These are phyloP conservation scores for Ampelocalamus luodianensis DNA, from an alignment of 176 grass and related monocot species.

Conservation along the genomic window DNA sequence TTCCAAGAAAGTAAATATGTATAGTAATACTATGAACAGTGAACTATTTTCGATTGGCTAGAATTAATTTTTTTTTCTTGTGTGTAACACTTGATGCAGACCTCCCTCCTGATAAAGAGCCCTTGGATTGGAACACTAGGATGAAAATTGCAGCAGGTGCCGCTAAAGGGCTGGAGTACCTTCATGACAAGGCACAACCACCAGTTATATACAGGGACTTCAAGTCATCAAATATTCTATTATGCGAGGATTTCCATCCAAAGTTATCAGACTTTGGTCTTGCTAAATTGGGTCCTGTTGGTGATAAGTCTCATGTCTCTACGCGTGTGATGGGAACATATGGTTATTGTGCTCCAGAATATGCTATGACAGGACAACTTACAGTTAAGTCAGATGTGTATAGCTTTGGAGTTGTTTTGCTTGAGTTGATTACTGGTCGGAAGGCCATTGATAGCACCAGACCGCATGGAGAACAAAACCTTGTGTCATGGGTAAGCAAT, in stretches of 20 bases:
- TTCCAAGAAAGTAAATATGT: slow-evolving; percentile 2
- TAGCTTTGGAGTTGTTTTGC: slow-evolving; percentile 88
- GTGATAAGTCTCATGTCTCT: slow-evolving; percentile 96
- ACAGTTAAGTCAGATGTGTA: slow-evolving; percentile 86
- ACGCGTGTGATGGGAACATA: slow-evolving; percentile 98
- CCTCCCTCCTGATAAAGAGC: slow-evolving; percentile 66
- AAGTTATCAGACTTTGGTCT: slow-evolving; percentile 96
- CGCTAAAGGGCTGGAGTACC: slow-evolving; percentile 90
- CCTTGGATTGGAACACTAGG: slow-evolving; percentile 82
- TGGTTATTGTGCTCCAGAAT: slow-evolving; percentile 90
- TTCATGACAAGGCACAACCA: slow-evolving; percentile 79
- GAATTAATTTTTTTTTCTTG: slow-evolving; percentile 19
- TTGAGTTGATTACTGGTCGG: slow-evolving; percentile 90
- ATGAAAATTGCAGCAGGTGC: slow-evolving; percentile 96
- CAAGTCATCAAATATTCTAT: slow-evolving; percentile 93
- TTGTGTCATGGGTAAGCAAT: slow-evolving; percentile 84
- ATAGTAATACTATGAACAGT: neutral
- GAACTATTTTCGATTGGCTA: slow-evolving; percentile 16
- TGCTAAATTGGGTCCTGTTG: slow-evolving; percentile 86
- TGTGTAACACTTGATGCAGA: slow-evolving; percentile 57
- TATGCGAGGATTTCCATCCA: slow-evolving; percentile 72
- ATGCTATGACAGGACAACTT: slow-evolving; percentile 93
- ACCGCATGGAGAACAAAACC: slow-evolving; percentile 69
- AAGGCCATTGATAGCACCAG: slow-evolving; percentile 70
- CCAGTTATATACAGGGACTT: slow-evolving; percentile 97